Base-by-base conservation (phyloP, 331 rosid genomes). In the Quercus lobata region DNA sequence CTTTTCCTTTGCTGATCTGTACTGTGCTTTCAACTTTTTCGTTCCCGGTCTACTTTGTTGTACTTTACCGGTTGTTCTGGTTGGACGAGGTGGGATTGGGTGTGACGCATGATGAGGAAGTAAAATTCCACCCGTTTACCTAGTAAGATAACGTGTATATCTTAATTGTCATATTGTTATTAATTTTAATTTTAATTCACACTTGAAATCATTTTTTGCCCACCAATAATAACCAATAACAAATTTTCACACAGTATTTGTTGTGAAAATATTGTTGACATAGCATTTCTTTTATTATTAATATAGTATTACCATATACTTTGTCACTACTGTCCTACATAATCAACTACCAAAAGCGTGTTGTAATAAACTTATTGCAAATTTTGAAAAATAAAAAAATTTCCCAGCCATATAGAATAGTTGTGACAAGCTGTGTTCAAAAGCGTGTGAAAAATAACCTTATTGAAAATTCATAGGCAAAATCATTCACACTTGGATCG, bases 41-140 rank as follows among this genome's bases (percentile, higher is more conserved):
- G 77, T 8, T 41, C 71, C 71, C 73, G 25, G 84, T 84, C 89
- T 83, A 83, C 69, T 81, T 83, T 62, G 46, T 86, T 90, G 79
- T 74, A 77, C 15, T 10, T 15, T 15, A 46, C 30, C 53, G 52
- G 53, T 57, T 78, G 15, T 41, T 8, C 46, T 41, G 12, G 46
- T 2, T 41, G 46, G 3, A 46, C 2, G 58, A 52, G 71, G 3
- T 10, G 12, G 15, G 60, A 78, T 83, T 30, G 44, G 32, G 34
- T 77, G 83, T 77, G 27, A 56, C 80, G 86, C 84, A 37, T 22
- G 17, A 49, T 12, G 17, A 49, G 54, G 54, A 49, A 3, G 15
- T 49, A 49, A 49, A 14, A 10, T 12, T 3, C 5, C 15, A 49
- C 17, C 17, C 5, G 18, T 14, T 49, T 41, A 41, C 46, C 3